Conservation (phyloP, 345 rosid species). For the Hypericum perforatum region DNA sequence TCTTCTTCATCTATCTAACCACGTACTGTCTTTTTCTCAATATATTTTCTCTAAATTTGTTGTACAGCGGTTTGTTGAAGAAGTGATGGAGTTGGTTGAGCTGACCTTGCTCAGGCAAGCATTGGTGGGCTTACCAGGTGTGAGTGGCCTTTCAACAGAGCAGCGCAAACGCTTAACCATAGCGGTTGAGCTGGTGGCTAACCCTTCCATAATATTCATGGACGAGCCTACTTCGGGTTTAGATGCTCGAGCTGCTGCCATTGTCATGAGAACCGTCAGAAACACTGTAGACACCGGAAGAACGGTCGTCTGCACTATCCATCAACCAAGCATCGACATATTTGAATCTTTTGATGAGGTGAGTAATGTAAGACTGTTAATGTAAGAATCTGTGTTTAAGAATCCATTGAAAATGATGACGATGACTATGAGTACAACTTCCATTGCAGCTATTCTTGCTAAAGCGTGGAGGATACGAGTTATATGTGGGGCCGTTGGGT, state of each 20-base stretch:
- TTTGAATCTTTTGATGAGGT: slow-evolving; percentile 4
- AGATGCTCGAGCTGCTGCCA: slow-evolving; percentile 5
- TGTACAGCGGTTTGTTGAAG: not conserved
- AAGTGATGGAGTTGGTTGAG: slow-evolving; percentile 4
- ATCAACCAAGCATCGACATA: slow-evolving; percentile 2
- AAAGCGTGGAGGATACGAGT: slow-evolving; percentile 2
- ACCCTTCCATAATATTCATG: slow-evolving; percentile 1
- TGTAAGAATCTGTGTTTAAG: not conserved
- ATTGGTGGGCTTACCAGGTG: not conserved
- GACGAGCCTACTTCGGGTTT: slow-evolving; percentile 3
- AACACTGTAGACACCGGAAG: slow-evolving; percentile 1
- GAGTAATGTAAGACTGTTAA: not conserved
- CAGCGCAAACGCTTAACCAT: slow-evolving; percentile 2
- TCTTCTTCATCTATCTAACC: not conserved
- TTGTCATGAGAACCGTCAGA: slow-evolving; percentile 3
- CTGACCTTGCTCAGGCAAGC: not conserved
- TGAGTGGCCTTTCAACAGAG: not conserved
- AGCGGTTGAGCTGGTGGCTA: not conserved
- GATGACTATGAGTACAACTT: not conserved
- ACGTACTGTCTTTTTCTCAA: not conserved
- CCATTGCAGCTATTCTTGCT: slow-evolving; percentile 2
- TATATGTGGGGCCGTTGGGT: not conserved
- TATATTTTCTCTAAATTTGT: no score
- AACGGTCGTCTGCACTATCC: slow-evolving; percentile 2
- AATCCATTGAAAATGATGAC: not conserved